phyloP scores from a whole-genome alignment of 495 filamentous ascomycete species.

The Lophiotrema nucula region DNA sequence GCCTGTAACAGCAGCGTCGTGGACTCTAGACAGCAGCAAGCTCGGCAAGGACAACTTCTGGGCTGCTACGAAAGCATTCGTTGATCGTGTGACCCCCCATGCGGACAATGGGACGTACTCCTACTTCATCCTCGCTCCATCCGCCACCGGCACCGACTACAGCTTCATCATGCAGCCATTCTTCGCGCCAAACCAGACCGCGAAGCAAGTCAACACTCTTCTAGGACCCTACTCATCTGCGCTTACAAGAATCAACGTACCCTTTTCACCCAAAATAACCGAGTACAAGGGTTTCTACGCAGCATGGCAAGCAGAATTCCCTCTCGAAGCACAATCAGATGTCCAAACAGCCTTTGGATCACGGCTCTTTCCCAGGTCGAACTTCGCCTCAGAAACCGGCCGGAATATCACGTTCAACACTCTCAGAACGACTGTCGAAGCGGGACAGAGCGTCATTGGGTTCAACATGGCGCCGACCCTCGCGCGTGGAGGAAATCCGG shows the following conservation, averaged over 20 bases:
- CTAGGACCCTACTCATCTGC: conserved; percentile 6
- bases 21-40: conserved; percentile 12
- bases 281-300: conserved; percentile 30
- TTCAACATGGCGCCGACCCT: conserved; percentile 28
- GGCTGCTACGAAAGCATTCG: conserved; percentile 11
- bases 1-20: conserved; percentile 17
- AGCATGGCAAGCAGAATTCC: conserved; percentile 27
- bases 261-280: conserved; percentile 26
- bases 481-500: conserved; percentile 19
- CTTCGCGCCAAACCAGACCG: conserved; percentile 26
- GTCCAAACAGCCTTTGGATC: conserved; percentile 21
- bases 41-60: conserved; percentile 23
- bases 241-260: conserved; percentile 20
- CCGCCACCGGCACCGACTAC: conserved; percentile 5
- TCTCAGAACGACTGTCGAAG: conserved; percentile 15
- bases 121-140: conserved; percentile 13
- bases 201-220: conserved; percentile 2
- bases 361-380: conserved; percentile 26
- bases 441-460: conserved; percentile 12
- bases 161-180: conserved; percentile 21
- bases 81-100: conserved; percentile 9
- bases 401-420: conserved; percentile 22
- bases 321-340: conserved; percentile 18
- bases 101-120: conserved; percentile 20
- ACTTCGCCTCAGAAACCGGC: conserved; percentile 20